Conservation (phyloP, 768 basidiomycete genomes). For the Podaxis pistillaris region DNA sequence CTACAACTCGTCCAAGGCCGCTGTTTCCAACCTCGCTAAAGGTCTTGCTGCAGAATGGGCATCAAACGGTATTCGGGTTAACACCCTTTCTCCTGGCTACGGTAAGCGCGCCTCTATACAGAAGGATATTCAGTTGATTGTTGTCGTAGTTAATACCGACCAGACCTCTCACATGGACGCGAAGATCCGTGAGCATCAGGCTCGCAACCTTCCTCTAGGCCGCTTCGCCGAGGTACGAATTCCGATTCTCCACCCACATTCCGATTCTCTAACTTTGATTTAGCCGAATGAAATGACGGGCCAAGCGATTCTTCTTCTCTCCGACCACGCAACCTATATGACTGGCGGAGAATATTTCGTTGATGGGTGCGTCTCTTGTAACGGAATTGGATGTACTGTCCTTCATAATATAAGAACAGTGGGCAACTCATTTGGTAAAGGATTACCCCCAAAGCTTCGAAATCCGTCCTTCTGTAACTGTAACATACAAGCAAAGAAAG, state of each 20-base stretch:
- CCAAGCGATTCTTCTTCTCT: slow-evolving; percentile 54
- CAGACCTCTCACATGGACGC: slow-evolving; percentile 56
- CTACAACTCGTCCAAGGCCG: slow-evolving; percentile 72
- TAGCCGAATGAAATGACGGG: slow-evolving; percentile 58
- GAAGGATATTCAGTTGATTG: background rate
- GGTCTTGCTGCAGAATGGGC: slow-evolving; percentile 69
- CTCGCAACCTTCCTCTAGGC: slow-evolving; percentile 46
- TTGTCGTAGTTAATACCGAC: slow-evolving; percentile 50
- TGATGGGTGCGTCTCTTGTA: slow-evolving; percentile 43
- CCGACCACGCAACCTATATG: slow-evolving; percentile 52
- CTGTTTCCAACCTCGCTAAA: slow-evolving; percentile 54
- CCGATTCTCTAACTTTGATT: background rate
- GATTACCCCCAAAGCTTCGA: background rate
- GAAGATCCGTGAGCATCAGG: slow-evolving; percentile 46
- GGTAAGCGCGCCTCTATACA: slow-evolving; percentile 25
- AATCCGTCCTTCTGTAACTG: background rate
- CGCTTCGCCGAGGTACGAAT: slow-evolving; percentile 54
- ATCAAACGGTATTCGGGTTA: slow-evolving; percentile 49
- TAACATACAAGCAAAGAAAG: background rate
- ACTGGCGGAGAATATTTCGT: slow-evolving; percentile 56
- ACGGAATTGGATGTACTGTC: background rate
- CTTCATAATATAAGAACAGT: background rate
- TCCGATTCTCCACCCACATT: too few relatives aligned
- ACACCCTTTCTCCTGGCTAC: slow-evolving; percentile 64
- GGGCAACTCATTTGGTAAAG: slow-evolving; percentile 28